phyloP scores from a whole-genome alignment of 2,329 filamentous ascomycete genomes.

The Colletotrichum neosansevieriae region DNA sequence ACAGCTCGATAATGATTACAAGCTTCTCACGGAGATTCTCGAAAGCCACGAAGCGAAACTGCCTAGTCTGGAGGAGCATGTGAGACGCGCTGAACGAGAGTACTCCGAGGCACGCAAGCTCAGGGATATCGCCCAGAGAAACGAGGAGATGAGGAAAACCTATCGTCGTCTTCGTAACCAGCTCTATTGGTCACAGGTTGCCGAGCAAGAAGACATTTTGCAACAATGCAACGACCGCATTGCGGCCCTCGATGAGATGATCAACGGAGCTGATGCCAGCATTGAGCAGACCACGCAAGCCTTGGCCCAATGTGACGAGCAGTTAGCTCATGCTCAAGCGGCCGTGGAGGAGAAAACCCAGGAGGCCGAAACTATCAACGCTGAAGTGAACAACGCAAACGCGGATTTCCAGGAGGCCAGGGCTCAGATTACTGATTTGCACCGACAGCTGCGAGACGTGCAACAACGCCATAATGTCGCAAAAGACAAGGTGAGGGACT shows the following conservation, averaged over 20 bases:
- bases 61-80: conserved; percentile 69
- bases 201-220: conserved; percentile 74
- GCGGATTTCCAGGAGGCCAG: conserved; percentile 63
- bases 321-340: conserved; percentile 19
- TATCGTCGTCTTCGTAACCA: conserved; percentile 72
- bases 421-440: conserved; percentile 68
- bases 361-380: conserved; percentile 17
- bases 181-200: conserved; percentile 89
- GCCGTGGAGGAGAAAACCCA: conserved; percentile 7
- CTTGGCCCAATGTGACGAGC: conserved; percentile 45
- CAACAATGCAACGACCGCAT: conserved; percentile 47
- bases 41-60: conserved; percentile 78
- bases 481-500: conserved; percentile 58
- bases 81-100: conserved; percentile 69
- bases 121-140: conserved; percentile 50
- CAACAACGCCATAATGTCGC: conserved; percentile 67
- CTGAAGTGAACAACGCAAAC: conserved; percentile 35
- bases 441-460: conserved; percentile 71
- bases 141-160: conserved; percentile 64
- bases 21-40: conserved; percentile 81
- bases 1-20: conserved; percentile 91
- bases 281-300: conserved; percentile 59
- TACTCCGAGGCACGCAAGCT: conserved; percentile 48
- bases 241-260: conserved; percentile 48
- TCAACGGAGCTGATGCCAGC: conserved; percentile 53